phyloP scores from a whole-genome alignment of 139 green algal species.

The Chlamydomonas eustigma region DNA sequence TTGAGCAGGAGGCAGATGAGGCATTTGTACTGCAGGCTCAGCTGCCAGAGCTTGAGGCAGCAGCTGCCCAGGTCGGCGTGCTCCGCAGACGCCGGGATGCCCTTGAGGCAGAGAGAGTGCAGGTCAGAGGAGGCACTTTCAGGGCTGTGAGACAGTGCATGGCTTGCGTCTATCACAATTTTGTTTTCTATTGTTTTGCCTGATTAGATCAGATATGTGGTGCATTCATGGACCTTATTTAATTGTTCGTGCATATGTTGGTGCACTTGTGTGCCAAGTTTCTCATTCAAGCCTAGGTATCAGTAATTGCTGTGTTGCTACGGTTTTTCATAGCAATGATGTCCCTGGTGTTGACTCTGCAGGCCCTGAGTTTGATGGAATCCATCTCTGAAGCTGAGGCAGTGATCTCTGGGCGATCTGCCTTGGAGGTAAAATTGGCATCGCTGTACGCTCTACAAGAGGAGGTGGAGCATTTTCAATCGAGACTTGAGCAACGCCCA shows the following conservation, averaged over 20 bases:
- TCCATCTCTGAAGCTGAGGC: background rate
- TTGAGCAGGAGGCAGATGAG: conserved; percentile 11
- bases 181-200: too few species aligned
- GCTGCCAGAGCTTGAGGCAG: conserved; percentile 6
- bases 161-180: too few species aligned
- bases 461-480: background rate
- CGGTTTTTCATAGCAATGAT: too few species aligned
- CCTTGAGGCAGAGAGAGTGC: background rate
- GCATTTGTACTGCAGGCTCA: conserved; percentile 5
- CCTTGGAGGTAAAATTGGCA: background rate
- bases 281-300: too few species aligned
- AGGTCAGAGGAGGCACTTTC: too few species aligned
- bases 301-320: too few species aligned
- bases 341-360: too few species aligned
- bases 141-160: too few species aligned
- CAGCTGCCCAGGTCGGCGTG: background rate
- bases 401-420: background rate
- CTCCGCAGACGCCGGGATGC: background rate
- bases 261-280: too few species aligned
- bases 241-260: too few species aligned
- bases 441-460: background rate
- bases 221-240: too few species aligned
- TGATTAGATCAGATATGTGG: too few species aligned
- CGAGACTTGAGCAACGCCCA: background rate
- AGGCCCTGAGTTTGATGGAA: background rate